These are phyloP conservation scores for Bryoglossum gracile DNA, from an alignment of 495 filamentous ascomycete genomes.

Conservation along the genomic window DNA sequence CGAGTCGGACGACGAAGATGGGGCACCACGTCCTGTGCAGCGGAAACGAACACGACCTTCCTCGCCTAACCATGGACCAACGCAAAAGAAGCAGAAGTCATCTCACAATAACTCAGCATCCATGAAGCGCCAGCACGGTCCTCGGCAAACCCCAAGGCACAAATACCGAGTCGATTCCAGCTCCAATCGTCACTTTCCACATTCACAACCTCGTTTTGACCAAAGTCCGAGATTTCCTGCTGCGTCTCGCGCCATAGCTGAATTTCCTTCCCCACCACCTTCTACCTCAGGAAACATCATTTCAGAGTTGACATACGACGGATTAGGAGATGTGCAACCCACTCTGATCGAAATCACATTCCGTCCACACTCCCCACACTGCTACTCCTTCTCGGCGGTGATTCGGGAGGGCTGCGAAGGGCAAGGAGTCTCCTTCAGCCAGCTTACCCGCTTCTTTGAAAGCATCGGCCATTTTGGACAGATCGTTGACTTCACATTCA, in stretches of 20 bases:
- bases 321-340: no score
- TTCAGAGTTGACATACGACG: no score
- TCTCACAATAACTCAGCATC: slow-evolving; percentile 10
- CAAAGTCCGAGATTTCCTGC: slow-evolving; percentile 7
- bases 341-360: no score
- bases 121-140: no score
- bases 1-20: slow-evolving; percentile 6
- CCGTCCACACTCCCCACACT: no score
- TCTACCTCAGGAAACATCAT: slow-evolving; percentile 4
- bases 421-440: slow-evolving; percentile 26
- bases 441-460: slow-evolving; percentile 2
- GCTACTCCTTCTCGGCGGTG: no score
- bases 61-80: slow-evolving; percentile 11
- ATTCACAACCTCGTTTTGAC: slow-evolving; percentile 2
- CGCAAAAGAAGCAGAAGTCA: slow-evolving; percentile 9
- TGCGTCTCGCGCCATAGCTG: slow-evolving; percentile 1
- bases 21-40: slow-evolving; percentile 9
- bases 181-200: not conserved
- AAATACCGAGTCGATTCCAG: no score
- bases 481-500: no score
- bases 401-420: slow-evolving; percentile 45
- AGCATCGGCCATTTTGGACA: slow-evolving; percentile 2
- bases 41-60: slow-evolving; percentile 12
- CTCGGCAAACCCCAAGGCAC: no score
- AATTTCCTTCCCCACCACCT: slow-evolving; percentile 11